Evolutionary conservation across 2,329 filamentous ascomycete genomes (phyloP).

Genomic region (Emmonsiellopsis sp.): DNA sequence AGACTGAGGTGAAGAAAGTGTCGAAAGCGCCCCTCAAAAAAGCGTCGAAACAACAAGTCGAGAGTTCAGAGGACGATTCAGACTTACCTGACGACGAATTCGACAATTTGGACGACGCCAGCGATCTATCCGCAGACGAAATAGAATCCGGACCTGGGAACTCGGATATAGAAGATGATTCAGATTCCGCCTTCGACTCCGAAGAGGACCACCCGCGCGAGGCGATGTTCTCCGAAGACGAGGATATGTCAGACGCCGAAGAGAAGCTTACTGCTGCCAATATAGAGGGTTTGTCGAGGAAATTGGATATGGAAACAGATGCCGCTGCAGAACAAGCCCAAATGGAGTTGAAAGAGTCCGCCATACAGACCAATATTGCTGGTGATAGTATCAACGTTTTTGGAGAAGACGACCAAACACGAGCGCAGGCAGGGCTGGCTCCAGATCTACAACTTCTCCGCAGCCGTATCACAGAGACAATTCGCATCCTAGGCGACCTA

Average conservation of each 20-base stretch:
- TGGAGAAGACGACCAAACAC: conserved; percentile 49
- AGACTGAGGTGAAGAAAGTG: conserved; percentile 19
- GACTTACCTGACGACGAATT: conserved; percentile 38
- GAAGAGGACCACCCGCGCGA: conserved; percentile 53
- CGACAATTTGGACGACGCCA: conserved; percentile 32
- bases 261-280: conserved; percentile 91
- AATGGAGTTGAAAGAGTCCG: conserved; percentile 74
- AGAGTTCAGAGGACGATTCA: conserved; percentile 22
- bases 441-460: conserved; percentile 86
- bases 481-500: conserved; percentile 85
- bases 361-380: conserved; percentile 87
- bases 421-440: conserved; percentile 55
- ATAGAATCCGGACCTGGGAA: conserved; percentile 47
- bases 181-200: conserved; percentile 60
- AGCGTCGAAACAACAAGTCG: conserved; percentile 29
- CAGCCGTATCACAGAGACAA: conserved; percentile 82
- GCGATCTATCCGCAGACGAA: conserved; percentile 33
- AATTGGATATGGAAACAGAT: conserved; percentile 67
- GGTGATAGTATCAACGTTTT: conserved; percentile 60
- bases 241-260: conserved; percentile 77
- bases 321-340: conserved; percentile 74
- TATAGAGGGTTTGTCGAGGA: conserved; percentile 81
- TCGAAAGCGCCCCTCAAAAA: conserved; percentile 19
- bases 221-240: conserved; percentile 90
- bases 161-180: conserved; percentile 31